A percentile compares a stretch with the other conserved stretches of the same genome.
These are phyloP conservation scores for Blastocystis sp. DNA, from an alignment of 352 stramenopile species.

Conservation along the genomic window DNA sequence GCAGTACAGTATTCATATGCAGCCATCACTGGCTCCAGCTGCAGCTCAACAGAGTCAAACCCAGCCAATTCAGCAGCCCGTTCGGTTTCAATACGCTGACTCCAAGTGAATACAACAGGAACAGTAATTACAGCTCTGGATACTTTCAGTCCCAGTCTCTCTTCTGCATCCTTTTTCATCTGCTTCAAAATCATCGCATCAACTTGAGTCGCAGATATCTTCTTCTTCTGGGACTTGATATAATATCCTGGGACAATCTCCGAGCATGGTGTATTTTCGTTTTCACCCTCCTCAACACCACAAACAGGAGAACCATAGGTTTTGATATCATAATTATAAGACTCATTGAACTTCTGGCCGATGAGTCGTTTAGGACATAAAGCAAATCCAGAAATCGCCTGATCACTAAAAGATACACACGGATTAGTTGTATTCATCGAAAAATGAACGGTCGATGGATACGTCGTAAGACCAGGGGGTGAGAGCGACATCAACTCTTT, in stretches of 20 bases:
- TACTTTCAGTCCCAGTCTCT: neutral
- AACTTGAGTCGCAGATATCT: neutral
- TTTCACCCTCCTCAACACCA: neutral
- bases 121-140: conserved; percentile 16
- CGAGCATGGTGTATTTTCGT: no score
- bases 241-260: neutral
- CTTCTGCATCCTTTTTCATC: conserved; percentile 1
- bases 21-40: conserved; percentile 55
- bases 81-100: conserved; percentile 15
- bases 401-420: neutral
- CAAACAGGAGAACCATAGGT: neutral
- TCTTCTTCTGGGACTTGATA: neutral
- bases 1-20: conserved; percentile 24
- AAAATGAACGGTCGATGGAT: conserved; percentile 4
- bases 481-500: neutral
- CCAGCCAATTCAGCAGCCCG: conserved; percentile 18
- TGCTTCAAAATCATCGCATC: conserved; percentile 30
- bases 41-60: neutral
- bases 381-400: neutral
- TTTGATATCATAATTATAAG: neutral
- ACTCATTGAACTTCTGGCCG: neutral
- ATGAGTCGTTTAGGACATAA: conserved; percentile 49
- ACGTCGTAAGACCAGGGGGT: neutral
- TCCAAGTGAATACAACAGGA: conserved; percentile 22
- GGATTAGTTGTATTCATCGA: neutral